Percentiles rank a stretch among this genome's conserved stretches.
phyloP scores from a whole-genome alignment of 208 protist genomes.

The Leishmania gerbilli region DNA sequence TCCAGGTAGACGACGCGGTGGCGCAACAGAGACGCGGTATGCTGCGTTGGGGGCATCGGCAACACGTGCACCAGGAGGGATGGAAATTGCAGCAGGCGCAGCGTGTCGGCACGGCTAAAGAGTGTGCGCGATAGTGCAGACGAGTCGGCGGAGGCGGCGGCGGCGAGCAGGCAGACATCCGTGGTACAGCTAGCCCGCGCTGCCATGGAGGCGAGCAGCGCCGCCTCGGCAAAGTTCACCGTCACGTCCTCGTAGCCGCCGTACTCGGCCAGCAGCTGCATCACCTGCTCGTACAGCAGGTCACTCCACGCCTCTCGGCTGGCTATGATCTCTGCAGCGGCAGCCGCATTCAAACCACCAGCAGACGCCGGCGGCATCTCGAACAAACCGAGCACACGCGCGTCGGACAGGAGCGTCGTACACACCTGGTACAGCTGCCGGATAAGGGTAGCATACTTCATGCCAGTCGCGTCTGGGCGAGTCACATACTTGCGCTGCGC shows the following conservation, averaged over 20 bases:
- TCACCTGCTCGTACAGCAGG: slow-evolving; percentile 74
- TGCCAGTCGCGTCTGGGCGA: slow-evolving; percentile 68
- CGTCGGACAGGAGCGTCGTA: slow-evolving; percentile 65
- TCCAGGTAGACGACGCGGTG: slow-evolving; percentile 79
- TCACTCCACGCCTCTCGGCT: slow-evolving; percentile 66
- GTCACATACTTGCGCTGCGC: slow-evolving; percentile 43
- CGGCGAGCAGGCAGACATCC: slow-evolving; percentile 9
- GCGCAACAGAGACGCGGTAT: slow-evolving; percentile 37
- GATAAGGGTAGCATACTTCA: slow-evolving; percentile 74
- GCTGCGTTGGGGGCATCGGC: slow-evolving; percentile 35
- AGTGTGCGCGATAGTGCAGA: slow-evolving; percentile 25
- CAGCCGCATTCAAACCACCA: slow-evolving; percentile 10
- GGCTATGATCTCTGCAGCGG: slow-evolving; percentile 18
- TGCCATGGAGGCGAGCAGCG: slow-evolving; percentile 70
- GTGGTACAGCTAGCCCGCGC: slow-evolving; percentile 49
- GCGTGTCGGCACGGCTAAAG: slow-evolving; percentile 45
- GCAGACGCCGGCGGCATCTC: slow-evolving; percentile 6
- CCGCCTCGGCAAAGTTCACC: slow-evolving; percentile 78
- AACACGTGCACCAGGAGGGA: slow-evolving; percentile 25
- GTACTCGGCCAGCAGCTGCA: slow-evolving; percentile 64
- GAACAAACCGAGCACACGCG: slow-evolving; percentile 50
- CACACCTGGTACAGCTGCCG: slow-evolving; percentile 67
- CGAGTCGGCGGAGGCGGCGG: slow-evolving; percentile 8
- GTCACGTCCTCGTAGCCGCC: slow-evolving; percentile 90
- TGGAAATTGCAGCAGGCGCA: slow-evolving; percentile 73